Evolutionary conservation across 177 flowering plant species (phyloP), one percentile per base, ranked within the genome.

Genomic region (Vitis hybrid): DNA sequence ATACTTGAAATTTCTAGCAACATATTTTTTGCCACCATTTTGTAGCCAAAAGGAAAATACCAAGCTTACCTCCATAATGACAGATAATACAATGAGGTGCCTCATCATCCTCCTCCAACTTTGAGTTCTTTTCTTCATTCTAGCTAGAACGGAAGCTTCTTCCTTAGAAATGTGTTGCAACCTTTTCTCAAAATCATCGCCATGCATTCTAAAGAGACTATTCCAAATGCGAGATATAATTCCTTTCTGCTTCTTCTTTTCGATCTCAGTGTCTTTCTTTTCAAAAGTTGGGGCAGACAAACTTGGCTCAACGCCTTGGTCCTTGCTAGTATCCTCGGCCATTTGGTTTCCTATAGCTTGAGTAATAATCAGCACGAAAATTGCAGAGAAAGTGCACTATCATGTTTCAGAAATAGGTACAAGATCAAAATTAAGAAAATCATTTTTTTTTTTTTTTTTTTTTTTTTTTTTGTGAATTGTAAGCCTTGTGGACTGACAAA

Each of bases 141-240:
- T 79, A 52, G 86, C 73, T 16, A 85, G 79, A 76, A 90, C 84
- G 51, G 83, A 54, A 34, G 91, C 95, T 75, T 93, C 99, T 84
- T 87, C 96, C 76, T 89, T 93, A 7, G 94, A 84, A 39, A 95
- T 84, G 71, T 86, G 54, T 63, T 93, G 76, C 76, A 95, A 79
- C 70, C 91, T 82, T 87, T 90, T 91, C 82, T 91, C 96, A 58
- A 88, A 90, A 81, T 95, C 98, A 66, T 90, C 93, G 0, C 91
- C 78, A 26, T 80, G 82, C 19, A 65, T 14, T 60, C 94, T 73
- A 67, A 94, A 92, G n/a, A 94, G 22, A 52, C 84, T 85, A 55
- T 85, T 79, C 92, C 90, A 94, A 58, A 94, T 58, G 31, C 97
- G 81, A 31, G 98, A 89, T 1, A 94, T 3, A 12, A 90, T 5